Evolutionary conservation across 139 green algal species (phyloP).

Genomic region (Picochlorum sp.): DNA sequence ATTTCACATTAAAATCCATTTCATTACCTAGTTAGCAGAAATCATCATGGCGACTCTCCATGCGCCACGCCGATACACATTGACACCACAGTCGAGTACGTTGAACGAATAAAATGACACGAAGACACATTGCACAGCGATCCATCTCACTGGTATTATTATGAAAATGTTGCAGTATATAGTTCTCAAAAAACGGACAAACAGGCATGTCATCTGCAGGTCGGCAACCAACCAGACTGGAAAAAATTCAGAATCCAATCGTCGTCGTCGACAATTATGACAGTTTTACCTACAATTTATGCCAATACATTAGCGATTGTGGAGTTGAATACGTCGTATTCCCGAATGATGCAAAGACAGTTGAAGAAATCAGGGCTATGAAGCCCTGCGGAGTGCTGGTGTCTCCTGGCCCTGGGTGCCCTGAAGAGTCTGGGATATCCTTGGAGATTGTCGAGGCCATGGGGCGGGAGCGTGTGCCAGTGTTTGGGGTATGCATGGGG

Average conservation of each 20-base stretch:
- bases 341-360: constrained; percentile 93
- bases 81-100: too few relatives aligned
- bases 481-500: constrained; percentile 99
- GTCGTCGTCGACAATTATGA: constrained; percentile 98
- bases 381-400: constrained; percentile 85
- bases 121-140: too few relatives aligned
- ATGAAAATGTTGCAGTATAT: too few relatives aligned
- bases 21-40: too few relatives aligned
- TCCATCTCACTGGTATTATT: too few relatives aligned
- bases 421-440: constrained; percentile 89
- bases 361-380: constrained; percentile 77
- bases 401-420: constrained; percentile 83
- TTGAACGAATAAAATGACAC: too few relatives aligned
- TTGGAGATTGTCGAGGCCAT: constrained; percentile 77
- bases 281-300: constrained; percentile 97
- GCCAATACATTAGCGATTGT: constrained; percentile 91
- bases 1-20: too few relatives aligned
- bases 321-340: constrained; percentile 82
- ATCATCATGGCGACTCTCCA: too few relatives aligned
- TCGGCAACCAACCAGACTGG: too few relatives aligned
- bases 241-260: constrained; percentile 36
- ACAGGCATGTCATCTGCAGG: too few relatives aligned
- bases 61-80: too few relatives aligned
- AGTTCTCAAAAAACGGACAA: too few relatives aligned
- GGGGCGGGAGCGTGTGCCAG: constrained; percentile 62